These are phyloP conservation scores for Aspergillus latus DNA, from an alignment of 2,329 filamentous ascomycete species.

Conservation along the genomic window DNA sequence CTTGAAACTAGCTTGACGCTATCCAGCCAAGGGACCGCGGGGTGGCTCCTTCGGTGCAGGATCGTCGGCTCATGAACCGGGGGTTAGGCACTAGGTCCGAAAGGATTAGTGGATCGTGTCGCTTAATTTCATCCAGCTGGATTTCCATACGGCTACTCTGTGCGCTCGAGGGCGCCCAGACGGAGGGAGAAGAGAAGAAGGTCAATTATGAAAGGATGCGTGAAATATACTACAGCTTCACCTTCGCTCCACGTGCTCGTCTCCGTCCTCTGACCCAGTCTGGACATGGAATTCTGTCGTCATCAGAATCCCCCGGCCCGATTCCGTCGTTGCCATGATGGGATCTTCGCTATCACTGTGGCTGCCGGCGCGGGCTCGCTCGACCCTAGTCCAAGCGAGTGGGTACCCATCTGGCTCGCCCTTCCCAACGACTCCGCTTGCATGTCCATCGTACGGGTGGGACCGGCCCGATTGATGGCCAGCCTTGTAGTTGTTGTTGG, in stretches of 20 bases:
- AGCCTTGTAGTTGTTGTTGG: background rate
- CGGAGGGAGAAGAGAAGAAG: too few species aligned
- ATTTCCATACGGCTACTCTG: too few species aligned
- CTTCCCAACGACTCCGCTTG: background rate
- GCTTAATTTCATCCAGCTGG: background rate
- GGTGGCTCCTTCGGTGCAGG: background rate
- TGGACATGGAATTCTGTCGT: slow-evolving; percentile 8
- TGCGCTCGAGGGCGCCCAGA: too few species aligned
- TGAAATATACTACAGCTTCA: background rate
- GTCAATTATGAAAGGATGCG: too few species aligned
- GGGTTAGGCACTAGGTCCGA: background rate
- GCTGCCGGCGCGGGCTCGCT: background rate
- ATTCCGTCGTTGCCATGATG: background rate
- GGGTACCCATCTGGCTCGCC: background rate
- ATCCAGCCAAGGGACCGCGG: too few species aligned
- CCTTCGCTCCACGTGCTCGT: too few species aligned
- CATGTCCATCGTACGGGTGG: too few species aligned
- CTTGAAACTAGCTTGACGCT: too few species aligned
- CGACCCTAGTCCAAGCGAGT: background rate
- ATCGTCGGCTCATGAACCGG: background rate
- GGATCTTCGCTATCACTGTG: slow-evolving; percentile 6
- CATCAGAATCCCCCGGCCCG: slow-evolving; percentile 7
- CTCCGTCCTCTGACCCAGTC: background rate
- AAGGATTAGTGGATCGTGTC: background rate
- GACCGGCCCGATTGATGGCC: too few species aligned